Percentiles rank a stretch among this genome's conserved stretches.
phyloP scores from a whole-genome alignment of 2,329 filamentous ascomycete genomes.

The Hypomyces perniciosus region DNA sequence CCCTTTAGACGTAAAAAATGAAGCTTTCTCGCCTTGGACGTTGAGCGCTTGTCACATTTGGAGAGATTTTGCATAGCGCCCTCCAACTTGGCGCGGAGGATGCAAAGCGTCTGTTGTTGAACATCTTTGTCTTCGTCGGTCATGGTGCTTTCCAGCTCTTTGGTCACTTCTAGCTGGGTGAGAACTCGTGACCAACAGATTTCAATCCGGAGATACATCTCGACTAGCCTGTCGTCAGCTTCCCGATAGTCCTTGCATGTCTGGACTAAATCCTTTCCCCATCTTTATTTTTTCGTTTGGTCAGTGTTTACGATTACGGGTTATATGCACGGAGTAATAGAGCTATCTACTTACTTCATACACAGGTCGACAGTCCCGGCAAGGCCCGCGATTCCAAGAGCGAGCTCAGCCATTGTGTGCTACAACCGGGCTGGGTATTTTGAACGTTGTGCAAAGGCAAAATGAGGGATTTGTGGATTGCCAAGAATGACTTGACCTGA shows the following conservation, averaged over 20 bases:
- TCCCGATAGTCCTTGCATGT: constrained; percentile 7
- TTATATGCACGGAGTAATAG: too few relatives aligned
- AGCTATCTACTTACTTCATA: too few relatives aligned
- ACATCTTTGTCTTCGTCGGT: constrained; percentile 15
- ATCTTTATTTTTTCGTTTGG: too few relatives aligned
- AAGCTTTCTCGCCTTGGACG: constrained; percentile 4
- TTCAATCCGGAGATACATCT: constrained; percentile 16
- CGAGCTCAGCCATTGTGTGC: too few relatives aligned
- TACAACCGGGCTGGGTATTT: too few relatives aligned
- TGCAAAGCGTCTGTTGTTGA: constrained; percentile 13
- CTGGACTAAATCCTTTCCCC: constrained; percentile 7
- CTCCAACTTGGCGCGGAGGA: constrained; percentile 16
- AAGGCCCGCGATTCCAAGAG: too few relatives aligned
- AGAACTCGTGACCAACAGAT: constrained; percentile 16
- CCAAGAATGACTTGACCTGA: too few relatives aligned
- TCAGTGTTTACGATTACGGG: too few relatives aligned
- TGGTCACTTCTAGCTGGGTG: constrained; percentile 16
- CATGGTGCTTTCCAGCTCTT: constrained; percentile 14
- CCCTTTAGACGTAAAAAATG: constrained; percentile 5
- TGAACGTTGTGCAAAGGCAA: too few relatives aligned
- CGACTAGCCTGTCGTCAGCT: constrained; percentile 8
- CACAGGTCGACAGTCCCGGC: too few relatives aligned
- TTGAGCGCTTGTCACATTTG: not conserved
- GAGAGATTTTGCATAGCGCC: constrained; percentile 10
- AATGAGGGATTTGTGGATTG: too few relatives aligned